Conservation (phyloP, 1,284 basidiomycete genomes). For the Gastroboletus turbinatus region DNA sequence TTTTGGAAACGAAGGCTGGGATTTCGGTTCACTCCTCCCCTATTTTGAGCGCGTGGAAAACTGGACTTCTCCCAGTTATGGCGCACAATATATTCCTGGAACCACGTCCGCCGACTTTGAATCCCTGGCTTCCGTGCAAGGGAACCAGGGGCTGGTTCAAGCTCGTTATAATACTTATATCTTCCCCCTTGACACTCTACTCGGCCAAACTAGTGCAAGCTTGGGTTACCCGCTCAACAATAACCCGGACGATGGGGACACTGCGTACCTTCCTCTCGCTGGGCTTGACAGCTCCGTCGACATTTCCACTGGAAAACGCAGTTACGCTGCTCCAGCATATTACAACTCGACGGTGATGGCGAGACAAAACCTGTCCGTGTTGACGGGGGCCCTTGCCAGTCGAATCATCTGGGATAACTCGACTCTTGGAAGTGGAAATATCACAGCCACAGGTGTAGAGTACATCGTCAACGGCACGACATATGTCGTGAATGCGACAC, state of each 20-base stretch:
- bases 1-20: conserved; percentile 4
- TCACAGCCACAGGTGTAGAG: conserved; percentile 3
- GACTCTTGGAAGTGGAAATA: not conserved
- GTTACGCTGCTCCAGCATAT: conserved; percentile 2
- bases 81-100: not conserved
- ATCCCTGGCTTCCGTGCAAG: not conserved
- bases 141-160: not conserved
- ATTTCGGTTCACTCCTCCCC: not conserved
- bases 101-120: not conserved
- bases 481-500: not conserved
- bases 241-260: conserved; percentile 1
- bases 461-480: conserved; percentile 4
- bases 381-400: conserved; percentile 1
- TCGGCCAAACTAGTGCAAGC: not conserved
- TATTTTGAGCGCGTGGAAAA: conserved; percentile 3
- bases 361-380: not conserved
- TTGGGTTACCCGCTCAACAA: not conserved
- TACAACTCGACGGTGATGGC: not conserved
- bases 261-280: not conserved
- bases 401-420: conserved; percentile 4
- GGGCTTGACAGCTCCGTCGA: not conserved
- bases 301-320: conserved; percentile 2
- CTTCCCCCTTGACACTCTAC: not conserved
- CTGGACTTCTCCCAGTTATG: not conserved
- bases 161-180: not conserved